phyloP scores from a whole-genome alignment of 1,284 basidiomycete genomes.

The Meira miltonrushii region DNA sequence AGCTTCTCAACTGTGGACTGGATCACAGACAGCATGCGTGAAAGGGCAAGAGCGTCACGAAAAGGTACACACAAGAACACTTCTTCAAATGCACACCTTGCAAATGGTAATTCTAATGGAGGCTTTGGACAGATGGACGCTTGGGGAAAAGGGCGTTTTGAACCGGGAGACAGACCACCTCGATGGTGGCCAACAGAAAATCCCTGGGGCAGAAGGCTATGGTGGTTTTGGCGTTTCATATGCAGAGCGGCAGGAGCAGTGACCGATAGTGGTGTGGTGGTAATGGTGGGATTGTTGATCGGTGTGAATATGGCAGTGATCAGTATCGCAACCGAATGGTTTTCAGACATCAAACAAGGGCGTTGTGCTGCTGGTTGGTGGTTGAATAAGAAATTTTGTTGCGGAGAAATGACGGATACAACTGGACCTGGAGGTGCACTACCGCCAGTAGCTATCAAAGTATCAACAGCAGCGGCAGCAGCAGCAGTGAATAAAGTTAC shows the following conservation, averaged over 20 bases:
- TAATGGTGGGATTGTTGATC: constrained; percentile 68
- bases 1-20: constrained; percentile 48
- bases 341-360: constrained; percentile 94
- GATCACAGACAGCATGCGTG: constrained; percentile 48
- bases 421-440: constrained; percentile 40
- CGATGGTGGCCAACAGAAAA: constrained; percentile 27
- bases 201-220: constrained; percentile 27
- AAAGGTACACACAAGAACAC: constrained; percentile 25
- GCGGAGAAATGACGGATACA: constrained; percentile 66
- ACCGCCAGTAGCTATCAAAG: constrained; percentile 25
- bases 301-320: constrained; percentile 90
- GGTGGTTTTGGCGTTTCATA: constrained; percentile 29
- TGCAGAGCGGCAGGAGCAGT: constrained; percentile 20
- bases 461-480: constrained; percentile 16
- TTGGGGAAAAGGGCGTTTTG: constrained; percentile 23
- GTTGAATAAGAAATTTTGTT: constrained; percentile 96
- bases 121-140: constrained; percentile 18
- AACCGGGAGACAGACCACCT: constrained; percentile 21
- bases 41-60: constrained; percentile 41
- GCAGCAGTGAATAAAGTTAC: background rate
- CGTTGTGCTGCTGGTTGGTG: constrained; percentile 97
- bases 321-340: constrained; percentile 94
- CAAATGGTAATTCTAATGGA: constrained; percentile 17
- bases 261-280: constrained; percentile 45
- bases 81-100: constrained; percentile 29